A percentile compares a stretch with the other conserved stretches of the same genome.
These are phyloP conservation scores for Vigna angularis DNA, from an alignment of 306 rosid species.

Conservation along the genomic window DNA sequence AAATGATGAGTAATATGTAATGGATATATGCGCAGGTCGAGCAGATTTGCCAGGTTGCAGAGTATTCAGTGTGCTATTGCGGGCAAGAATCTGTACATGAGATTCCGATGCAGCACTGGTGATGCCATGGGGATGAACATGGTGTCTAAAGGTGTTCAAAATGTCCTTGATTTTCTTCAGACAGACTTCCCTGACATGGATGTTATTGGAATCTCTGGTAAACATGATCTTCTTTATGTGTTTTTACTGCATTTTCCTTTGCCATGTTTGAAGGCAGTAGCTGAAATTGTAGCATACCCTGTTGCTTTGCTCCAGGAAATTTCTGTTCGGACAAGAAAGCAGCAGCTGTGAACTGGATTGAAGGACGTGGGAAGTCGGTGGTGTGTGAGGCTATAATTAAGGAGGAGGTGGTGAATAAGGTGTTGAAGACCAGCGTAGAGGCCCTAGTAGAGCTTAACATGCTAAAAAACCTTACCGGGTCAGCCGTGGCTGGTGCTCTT, in stretches of 20 bases:
- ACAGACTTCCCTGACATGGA: slow-evolving; percentile 78
- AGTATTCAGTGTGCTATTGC: slow-evolving; percentile 61
- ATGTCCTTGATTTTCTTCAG: slow-evolving; percentile 70
- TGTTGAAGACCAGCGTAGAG: slow-evolving; percentile 67
- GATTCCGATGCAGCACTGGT: slow-evolving; percentile 77
- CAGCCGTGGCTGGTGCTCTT: slow-evolving; percentile 75
- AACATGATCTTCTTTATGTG: slow-evolving; percentile 7
- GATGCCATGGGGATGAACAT: slow-evolving; percentile 92
- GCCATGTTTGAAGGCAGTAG: slow-evolving; percentile 15
- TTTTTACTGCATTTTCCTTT: not conserved
- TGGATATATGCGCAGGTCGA: slow-evolving; percentile 59
- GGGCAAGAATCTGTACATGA: slow-evolving; percentile 68
- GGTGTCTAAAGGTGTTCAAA: slow-evolving; percentile 84
- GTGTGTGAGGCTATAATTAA: slow-evolving; percentile 70
- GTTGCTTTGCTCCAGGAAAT: slow-evolving; percentile 53
- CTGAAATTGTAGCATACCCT: slow-evolving; percentile 19
- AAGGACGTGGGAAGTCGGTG: slow-evolving; percentile 78
- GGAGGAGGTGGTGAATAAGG: slow-evolving; percentile 72
- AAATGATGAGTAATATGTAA: slow-evolving; percentile 6
- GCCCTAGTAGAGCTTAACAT: slow-evolving; percentile 69
- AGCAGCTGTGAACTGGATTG: slow-evolving; percentile 78
- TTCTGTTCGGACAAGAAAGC: slow-evolving; percentile 82
- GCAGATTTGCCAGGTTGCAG: slow-evolving; percentile 72
- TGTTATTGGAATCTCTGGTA: slow-evolving; percentile 78
- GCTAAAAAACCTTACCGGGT: slow-evolving; percentile 76